Conservation (phyloP, 1,284 basidiomycete species). For the Coniferiporia sulphurascens region DNA sequence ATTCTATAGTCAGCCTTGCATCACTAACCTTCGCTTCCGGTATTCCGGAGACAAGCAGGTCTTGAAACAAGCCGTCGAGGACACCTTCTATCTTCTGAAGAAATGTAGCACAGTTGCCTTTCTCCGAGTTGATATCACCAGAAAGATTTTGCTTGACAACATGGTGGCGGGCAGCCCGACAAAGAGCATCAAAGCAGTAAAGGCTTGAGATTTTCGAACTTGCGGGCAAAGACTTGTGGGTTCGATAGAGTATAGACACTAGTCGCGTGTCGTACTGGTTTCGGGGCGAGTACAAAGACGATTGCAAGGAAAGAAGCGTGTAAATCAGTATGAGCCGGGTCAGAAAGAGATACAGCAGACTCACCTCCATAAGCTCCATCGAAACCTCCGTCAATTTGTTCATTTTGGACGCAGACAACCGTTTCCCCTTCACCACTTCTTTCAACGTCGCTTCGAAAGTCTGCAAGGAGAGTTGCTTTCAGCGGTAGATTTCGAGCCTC, state of each 20-base stretch:
- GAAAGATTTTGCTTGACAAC: constrained; percentile 60
- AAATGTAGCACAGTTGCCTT: constrained; percentile 77
- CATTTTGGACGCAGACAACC: constrained; percentile 83
- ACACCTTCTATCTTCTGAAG: constrained; percentile 82
- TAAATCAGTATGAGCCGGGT: constrained; percentile 1
- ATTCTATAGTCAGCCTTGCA: constrained; percentile 16
- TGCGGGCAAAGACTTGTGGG: constrained; percentile 70
- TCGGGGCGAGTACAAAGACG: background rate
- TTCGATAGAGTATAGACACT: constrained; percentile 79
- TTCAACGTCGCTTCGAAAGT: constrained; percentile 75
- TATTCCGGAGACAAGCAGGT: constrained; percentile 61
- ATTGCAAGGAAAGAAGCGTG: constrained; percentile 10
- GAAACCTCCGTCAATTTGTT: constrained; percentile 67
- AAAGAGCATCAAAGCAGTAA: constrained; percentile 87
- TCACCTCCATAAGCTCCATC: constrained; percentile 67
- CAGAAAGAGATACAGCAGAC: constrained; percentile 23
- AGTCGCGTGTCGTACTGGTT: constrained; percentile 76
- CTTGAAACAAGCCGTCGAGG: constrained; percentile 77
- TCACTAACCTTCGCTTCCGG: constrained; percentile 80
- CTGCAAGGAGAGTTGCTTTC: constrained; percentile 25
- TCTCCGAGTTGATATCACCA: constrained; percentile 48
- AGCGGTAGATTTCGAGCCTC: background rate
- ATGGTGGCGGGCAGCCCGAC: constrained; percentile 71
- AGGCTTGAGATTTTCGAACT: constrained; percentile 75
- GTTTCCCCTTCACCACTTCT: constrained; percentile 73